Evolutionary conservation across 2,329 filamentous ascomycete species (phyloP).

Genomic region (Colletotrichum abscissum): DNA sequence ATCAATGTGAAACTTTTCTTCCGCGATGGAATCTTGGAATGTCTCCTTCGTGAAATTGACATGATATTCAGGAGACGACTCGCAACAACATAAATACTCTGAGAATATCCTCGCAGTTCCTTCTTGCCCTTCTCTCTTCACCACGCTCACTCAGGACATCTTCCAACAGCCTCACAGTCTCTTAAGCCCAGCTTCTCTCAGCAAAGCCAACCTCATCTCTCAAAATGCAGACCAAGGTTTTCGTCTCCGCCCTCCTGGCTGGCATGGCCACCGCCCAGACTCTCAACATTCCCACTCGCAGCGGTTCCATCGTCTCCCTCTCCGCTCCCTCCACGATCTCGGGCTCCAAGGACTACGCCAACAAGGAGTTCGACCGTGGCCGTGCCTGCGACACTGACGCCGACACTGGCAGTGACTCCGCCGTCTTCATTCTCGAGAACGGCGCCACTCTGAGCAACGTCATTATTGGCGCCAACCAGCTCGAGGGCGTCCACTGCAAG

Average conservation of each 20-base stretch:
- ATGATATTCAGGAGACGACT: neutral
- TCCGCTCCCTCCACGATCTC: slow-evolving; percentile 36
- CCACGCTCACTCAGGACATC: slow-evolving; percentile 10
- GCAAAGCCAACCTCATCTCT: neutral
- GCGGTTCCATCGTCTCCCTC: slow-evolving; percentile 38
- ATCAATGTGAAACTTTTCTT: slow-evolving; percentile 28
- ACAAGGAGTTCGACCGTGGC: slow-evolving; percentile 39
- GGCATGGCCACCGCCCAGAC: slow-evolving; percentile 36
- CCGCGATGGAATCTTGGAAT: neutral
- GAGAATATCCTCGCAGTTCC: neutral
- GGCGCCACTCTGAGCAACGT: slow-evolving; percentile 63
- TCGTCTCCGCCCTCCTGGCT: slow-evolving; percentile 29
- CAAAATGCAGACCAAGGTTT: slow-evolving; percentile 29
- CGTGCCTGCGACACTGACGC: slow-evolving; percentile 36
- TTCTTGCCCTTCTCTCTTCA: neutral
- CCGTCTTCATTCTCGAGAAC: slow-evolving; percentile 63
- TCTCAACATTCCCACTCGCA: slow-evolving; percentile 39
- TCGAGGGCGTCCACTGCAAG: slow-evolving; percentile 63
- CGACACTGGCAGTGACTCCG: slow-evolving; percentile 41
- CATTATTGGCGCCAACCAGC: slow-evolving; percentile 63
- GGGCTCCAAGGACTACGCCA: slow-evolving; percentile 36
- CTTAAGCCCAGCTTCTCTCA: neutral
- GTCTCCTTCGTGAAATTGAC: neutral
- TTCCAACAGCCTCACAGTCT: neutral
- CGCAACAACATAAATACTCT: slow-evolving; percentile 15